phyloP scores from a whole-genome alignment of 2,329 filamentous ascomycete genomes.

The Septoria linicola region DNA sequence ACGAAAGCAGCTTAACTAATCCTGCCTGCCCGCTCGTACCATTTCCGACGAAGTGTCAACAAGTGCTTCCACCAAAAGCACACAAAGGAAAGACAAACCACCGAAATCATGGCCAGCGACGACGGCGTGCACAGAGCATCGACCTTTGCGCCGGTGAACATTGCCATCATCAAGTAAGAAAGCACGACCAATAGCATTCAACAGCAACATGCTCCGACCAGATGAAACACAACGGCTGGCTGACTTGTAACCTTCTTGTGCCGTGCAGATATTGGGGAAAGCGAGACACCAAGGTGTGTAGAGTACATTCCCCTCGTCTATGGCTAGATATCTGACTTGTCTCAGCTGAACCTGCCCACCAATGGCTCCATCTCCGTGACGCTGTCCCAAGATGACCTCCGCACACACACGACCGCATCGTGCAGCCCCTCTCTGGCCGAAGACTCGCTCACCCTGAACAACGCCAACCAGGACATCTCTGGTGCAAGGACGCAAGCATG shows the following conservation, averaged over 20 bases:
- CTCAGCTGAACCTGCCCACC: conserved; percentile 74
- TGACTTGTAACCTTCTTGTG: conserved; percentile 7
- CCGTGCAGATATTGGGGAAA: conserved; percentile 83
- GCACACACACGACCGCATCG: conserved; percentile 92
- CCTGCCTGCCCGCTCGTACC: too few relatives aligned
- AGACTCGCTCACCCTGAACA: conserved; percentile 81
- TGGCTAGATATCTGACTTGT: background rate
- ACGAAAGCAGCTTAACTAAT: conserved; percentile 7
- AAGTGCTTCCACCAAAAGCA: too few relatives aligned
- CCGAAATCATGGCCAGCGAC: conserved; percentile 41
- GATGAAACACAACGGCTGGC: too few relatives aligned
- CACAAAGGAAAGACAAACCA: too few relatives aligned
- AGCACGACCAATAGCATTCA: conserved; percentile 21
- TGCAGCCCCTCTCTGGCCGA: conserved; percentile 71
- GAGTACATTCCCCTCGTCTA: conserved; percentile 50
- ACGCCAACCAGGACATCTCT: conserved; percentile 75
- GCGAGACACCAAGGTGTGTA: conserved; percentile 83
- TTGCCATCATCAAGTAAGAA: conserved; percentile 88
- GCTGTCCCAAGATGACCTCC: conserved; percentile 87
- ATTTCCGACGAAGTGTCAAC: too few relatives aligned
- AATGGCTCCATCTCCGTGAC: conserved; percentile 98
- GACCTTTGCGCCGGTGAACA: conserved; percentile 96
- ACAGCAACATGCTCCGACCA: conserved; percentile 18
- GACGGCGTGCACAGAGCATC: conserved; percentile 83
- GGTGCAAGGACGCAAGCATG: conserved; percentile 92